Evolutionary conservation across 345 rosid species (phyloP).

Genomic region (Citrus trifoliata): DNA sequence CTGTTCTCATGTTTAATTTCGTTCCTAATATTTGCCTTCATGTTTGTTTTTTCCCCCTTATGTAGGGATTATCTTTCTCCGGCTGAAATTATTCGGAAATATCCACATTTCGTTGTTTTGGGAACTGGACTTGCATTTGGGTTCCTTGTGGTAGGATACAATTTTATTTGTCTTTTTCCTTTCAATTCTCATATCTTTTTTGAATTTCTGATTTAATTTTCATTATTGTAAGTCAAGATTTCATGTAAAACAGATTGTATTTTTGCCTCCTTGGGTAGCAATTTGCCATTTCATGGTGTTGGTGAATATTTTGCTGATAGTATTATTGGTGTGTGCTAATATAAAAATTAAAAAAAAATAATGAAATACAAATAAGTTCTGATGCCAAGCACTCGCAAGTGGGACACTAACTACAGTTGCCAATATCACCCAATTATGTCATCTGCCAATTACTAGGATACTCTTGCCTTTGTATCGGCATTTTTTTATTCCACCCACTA

Average conservation of each 20-base stretch:
- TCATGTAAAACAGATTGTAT: background rate
- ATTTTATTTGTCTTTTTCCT: background rate
- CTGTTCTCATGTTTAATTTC: constrained; percentile 3
- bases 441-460: background rate
- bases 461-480: background rate
- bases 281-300: background rate
- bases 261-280: background rate
- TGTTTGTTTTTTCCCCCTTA: constrained; percentile 10
- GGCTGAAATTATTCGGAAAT: constrained; percentile 65
- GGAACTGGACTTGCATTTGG: constrained; percentile 99
- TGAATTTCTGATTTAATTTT: background rate
- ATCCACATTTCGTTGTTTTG: constrained; percentile 81
- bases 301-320: background rate
- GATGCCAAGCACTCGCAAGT: background rate
- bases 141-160: constrained; percentile 82
- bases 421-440: background rate
- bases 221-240: background rate
- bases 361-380: background rate
- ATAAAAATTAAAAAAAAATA: background rate
- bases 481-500: background rate
- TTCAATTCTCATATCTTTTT: background rate
- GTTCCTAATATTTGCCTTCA: constrained; percentile 8
- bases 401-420: background rate
- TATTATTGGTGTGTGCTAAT: background rate
- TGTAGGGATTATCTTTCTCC: constrained; percentile 83